Conservation (phyloP, 495 filamentous ascomycete genomes). For the Tuber calosporum region DNA sequence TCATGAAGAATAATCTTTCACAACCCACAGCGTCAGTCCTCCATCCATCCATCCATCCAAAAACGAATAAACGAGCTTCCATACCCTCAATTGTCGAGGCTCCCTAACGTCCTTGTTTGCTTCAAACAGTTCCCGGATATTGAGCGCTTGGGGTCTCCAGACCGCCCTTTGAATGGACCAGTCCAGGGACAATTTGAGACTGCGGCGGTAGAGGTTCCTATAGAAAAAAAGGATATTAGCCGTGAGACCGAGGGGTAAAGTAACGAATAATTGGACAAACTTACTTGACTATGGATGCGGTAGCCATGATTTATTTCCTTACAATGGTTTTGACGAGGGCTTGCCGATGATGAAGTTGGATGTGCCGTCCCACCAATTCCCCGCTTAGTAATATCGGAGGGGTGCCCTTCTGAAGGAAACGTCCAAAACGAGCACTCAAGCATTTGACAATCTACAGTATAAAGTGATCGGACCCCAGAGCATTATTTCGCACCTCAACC, state of each 20-base stretch:
- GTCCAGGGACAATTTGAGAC: slow-evolving; percentile 84
- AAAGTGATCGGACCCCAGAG: neutral
- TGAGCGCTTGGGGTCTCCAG: slow-evolving; percentile 92
- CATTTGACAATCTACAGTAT: neutral
- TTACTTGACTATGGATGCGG: slow-evolving; percentile 38
- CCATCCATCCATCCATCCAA: neutral
- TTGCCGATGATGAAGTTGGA: slow-evolving; percentile 24
- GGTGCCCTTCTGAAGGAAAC: neutral
- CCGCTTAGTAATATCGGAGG: neutral
- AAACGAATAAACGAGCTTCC: slow-evolving; percentile 12
- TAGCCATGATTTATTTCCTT: slow-evolving; percentile 26
- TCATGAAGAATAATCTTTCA: slow-evolving; percentile 57
- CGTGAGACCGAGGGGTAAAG: neutral
- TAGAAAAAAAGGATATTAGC: neutral
- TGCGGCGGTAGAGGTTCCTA: slow-evolving; percentile 88
- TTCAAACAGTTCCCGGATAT: slow-evolving; percentile 92
- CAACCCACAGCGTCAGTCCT: slow-evolving; percentile 10
- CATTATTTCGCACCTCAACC: neutral
- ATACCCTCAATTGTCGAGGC: slow-evolving; percentile 78
- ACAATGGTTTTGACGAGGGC: slow-evolving; percentile 13
- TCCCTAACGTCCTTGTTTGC: slow-evolving; percentile 81
- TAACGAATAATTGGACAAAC: neutral
- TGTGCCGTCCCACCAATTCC: slow-evolving; percentile 12
- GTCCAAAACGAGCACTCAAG: neutral
- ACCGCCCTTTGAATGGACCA: slow-evolving; percentile 85